phyloP scores from a whole-genome alignment of 371 early-diverging fungal genomes.

The Thermomucor indicae-seudaticae region DNA sequence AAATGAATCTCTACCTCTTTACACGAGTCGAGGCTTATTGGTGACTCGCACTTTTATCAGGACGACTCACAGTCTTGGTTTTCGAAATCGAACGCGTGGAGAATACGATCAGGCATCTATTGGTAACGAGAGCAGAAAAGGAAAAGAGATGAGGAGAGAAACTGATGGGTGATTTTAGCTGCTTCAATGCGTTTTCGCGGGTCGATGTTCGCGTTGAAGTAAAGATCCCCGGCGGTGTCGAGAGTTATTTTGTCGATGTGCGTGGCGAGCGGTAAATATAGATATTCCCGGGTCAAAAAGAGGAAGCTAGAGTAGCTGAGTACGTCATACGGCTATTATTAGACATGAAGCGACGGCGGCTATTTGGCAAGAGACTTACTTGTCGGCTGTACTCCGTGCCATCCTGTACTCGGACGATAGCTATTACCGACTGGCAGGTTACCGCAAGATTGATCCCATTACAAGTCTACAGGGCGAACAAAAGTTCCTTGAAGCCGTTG shows the following conservation, averaged over 20 bases:
- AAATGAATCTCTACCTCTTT: background rate
- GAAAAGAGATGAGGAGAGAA: background rate
- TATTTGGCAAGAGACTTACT: conserved; percentile 88
- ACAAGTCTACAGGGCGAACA: conserved; percentile 68
- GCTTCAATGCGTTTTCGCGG: conserved; percentile 94
- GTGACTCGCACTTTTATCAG: conserved; percentile 21
- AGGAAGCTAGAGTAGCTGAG: background rate
- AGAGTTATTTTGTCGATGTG: conserved; percentile 83
- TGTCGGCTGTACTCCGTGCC: conserved; percentile 85
- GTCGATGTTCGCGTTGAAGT: conserved; percentile 97
- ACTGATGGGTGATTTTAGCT: conserved; percentile 44
- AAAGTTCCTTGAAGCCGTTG: conserved; percentile 80
- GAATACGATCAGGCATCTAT: conserved; percentile 69
- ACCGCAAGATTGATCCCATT: conserved; percentile 85
- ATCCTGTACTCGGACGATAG: conserved; percentile 87
- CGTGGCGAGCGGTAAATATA: conserved; percentile 59
- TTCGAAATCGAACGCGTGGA: conserved; percentile 62
- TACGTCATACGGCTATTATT: background rate
- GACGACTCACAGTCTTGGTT: conserved; percentile 71
- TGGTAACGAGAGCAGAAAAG: conserved; percentile 36
- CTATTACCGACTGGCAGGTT: conserved; percentile 80
- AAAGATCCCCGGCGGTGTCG: conserved; percentile 96
- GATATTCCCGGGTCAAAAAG: too few relatives aligned
- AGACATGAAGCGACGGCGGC: conserved; percentile 72
- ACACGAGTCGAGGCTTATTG: background rate